Conservation (phyloP, 495 filamentous ascomycete genomes). For the Podospora didyma region DNA sequence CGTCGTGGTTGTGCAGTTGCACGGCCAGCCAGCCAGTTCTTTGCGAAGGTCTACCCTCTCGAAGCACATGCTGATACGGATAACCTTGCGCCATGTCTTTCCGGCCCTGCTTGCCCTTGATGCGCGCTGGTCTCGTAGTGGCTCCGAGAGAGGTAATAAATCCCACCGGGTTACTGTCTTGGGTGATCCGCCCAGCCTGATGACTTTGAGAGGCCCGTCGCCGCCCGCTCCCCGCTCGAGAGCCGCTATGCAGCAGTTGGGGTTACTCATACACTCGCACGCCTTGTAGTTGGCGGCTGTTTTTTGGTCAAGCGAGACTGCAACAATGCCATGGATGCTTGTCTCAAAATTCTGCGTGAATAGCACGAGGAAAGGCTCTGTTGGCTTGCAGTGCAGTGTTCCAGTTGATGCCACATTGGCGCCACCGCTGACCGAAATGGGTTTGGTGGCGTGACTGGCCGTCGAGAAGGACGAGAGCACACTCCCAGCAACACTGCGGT, state of each 20-base stretch:
- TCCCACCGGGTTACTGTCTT: neutral
- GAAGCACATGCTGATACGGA: slow-evolving; percentile 3
- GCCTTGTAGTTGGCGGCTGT: neutral
- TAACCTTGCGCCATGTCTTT: neutral
- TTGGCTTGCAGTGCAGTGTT: slow-evolving; percentile 6
- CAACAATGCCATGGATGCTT: neutral
- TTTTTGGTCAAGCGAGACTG: neutral
- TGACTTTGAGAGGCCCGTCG: neutral
- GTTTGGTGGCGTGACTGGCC: neutral
- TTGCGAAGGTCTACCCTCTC: neutral
- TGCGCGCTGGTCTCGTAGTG: neutral
- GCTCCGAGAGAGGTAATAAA: neutral
- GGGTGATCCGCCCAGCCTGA: neutral
- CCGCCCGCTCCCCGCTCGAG: slow-evolving; percentile 1
- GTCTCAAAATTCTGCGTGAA: slow-evolving; percentile 4
- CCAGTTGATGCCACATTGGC: neutral
- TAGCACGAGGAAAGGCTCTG: slow-evolving; percentile 7
- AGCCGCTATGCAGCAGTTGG: neutral
- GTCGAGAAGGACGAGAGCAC: neutral
- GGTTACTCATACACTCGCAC: neutral
- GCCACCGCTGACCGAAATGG: neutral
- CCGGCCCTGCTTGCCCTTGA: neutral
- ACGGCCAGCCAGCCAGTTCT: neutral
- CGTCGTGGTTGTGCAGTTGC: neutral
- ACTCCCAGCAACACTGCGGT: neutral